A percentile compares a stretch with the other conserved stretches of the same genome.
phyloP scores from a whole-genome alignment of 768 basidiomycete genomes.

The Phallus indusiatus region DNA sequence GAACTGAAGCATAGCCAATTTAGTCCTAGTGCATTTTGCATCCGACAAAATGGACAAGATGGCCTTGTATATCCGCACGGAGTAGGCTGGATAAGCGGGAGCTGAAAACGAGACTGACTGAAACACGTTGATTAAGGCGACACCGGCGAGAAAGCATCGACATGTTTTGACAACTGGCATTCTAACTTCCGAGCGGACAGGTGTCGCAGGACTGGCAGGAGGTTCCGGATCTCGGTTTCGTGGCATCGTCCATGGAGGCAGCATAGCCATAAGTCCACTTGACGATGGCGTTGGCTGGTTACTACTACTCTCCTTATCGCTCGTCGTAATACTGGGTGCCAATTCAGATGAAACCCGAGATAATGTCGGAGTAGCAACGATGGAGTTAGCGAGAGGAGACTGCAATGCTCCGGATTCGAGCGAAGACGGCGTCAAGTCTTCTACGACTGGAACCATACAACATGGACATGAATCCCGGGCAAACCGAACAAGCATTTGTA shows the following conservation, averaged over 20 bases:
- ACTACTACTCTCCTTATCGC: background rate
- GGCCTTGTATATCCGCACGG: slow-evolving; percentile 42
- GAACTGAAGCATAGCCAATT: slow-evolving; percentile 74
- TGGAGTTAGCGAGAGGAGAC: background rate
- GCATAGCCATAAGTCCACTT: background rate
- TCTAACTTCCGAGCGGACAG: background rate
- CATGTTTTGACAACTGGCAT: slow-evolving; percentile 5
- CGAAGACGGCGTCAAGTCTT: background rate
- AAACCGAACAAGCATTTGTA: background rate
- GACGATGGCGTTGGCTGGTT: background rate
- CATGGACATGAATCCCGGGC: background rate
- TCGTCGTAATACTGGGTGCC: background rate
- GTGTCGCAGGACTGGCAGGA: background rate
- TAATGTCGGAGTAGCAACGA: background rate
- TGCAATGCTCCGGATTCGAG: background rate
- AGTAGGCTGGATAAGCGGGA: slow-evolving; percentile 39
- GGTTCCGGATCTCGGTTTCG: background rate
- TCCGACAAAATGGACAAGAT: slow-evolving; percentile 39
- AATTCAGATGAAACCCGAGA: slow-evolving; percentile 6
- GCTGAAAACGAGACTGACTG: slow-evolving; percentile 58
- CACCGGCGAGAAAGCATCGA: slow-evolving; percentile 51
- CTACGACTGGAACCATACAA: background rate
- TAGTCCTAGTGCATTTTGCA: slow-evolving; percentile 46
- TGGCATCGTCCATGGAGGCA: background rate
- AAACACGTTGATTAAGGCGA: slow-evolving; percentile 57